Percentiles rank a stretch among this genome's conserved stretches.
phyloP scores from a whole-genome alignment of 768 basidiomycete species.

The Amanita jacksonii region DNA sequence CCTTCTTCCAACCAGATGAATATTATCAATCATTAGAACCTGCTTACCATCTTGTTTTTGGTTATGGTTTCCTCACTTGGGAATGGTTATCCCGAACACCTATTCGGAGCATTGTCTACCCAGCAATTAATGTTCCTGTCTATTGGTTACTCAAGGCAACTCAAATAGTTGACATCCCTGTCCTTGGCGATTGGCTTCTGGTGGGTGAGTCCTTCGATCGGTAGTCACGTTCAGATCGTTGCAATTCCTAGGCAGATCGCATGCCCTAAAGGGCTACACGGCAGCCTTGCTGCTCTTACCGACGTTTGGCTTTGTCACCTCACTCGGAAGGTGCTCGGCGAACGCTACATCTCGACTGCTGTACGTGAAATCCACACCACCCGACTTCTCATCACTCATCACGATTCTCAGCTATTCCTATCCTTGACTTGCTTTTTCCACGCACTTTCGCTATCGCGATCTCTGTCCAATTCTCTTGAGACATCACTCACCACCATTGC shows the following conservation, averaged over 20 bases:
- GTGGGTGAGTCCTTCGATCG: constrained; percentile 39
- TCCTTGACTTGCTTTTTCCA: constrained; percentile 87
- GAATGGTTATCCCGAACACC: constrained; percentile 75
- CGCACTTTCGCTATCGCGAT: constrained; percentile 72
- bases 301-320: constrained; percentile 69
- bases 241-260: constrained; percentile 38
- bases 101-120: constrained; percentile 76
- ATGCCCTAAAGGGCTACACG: constrained; percentile 70
- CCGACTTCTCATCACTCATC: neutral
- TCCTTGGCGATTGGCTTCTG: constrained; percentile 39
- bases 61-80: constrained; percentile 91
- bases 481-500: constrained; percentile 78
- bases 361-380: constrained; percentile 36
- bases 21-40: constrained; percentile 93
- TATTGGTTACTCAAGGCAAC: constrained; percentile 60
- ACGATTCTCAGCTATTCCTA: constrained; percentile 49
- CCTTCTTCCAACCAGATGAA: constrained; percentile 96
- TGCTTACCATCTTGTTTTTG: constrained; percentile 82
- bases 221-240: neutral
- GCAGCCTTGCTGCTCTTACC: constrained; percentile 65
- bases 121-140: constrained; percentile 67
- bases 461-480: constrained; percentile 89
- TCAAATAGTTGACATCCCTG: constrained; percentile 34
- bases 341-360: constrained; percentile 43
- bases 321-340: constrained; percentile 46